Evolutionary conservation across 768 basidiomycete genomes (phyloP), one percentile per base, ranked within the genome.

Genomic region (Chiua virens): DNA sequence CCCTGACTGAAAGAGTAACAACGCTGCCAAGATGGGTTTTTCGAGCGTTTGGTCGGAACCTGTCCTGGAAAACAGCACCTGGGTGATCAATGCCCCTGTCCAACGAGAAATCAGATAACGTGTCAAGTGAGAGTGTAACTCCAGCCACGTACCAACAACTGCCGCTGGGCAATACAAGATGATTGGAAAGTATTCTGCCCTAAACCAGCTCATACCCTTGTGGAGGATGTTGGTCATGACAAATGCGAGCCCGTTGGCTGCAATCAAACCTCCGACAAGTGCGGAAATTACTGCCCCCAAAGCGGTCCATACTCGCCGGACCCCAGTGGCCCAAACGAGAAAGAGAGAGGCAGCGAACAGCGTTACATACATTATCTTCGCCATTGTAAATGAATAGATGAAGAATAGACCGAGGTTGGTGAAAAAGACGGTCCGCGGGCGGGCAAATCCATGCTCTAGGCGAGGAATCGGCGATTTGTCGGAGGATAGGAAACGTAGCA

Each of bases 181-280:
- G 9, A 95, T 55, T 2, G 80, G 77, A 10, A 78, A 76, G 57
- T 84, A 78, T 54, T 90, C 89, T 37, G 75, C 79, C 15, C 79
- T 75, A 68, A 91, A 97, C 94, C 94, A 98, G 60, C 88, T 89
- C 81, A 96, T 80, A 0, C 81, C 77, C 67, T 81, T 86, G 8
- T 80, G 76, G 20, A 92, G 65, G 1, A 82, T 78, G 5, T 66
- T 63, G 23, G 70, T 66, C 83, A 96, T 87, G 13, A 90, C 50
- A 2, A 82, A 62, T 0, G 95, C 96, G 1, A 89, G 77, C 1
- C 78, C 52, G 56, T 96, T 94, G 1, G 89, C 83, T 1, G 76
- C 72, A 1, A 87, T 45, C 4, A 91, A 28, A 0, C 85, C 80
- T 0, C 85, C 85, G 3, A 82, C 45, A 21, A 85, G 39, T 3